Percentiles rank a stretch among this genome's conserved stretches.
Conservation (phyloP, 345 rosid species). For the Hibiscus mutabilis region DNA sequence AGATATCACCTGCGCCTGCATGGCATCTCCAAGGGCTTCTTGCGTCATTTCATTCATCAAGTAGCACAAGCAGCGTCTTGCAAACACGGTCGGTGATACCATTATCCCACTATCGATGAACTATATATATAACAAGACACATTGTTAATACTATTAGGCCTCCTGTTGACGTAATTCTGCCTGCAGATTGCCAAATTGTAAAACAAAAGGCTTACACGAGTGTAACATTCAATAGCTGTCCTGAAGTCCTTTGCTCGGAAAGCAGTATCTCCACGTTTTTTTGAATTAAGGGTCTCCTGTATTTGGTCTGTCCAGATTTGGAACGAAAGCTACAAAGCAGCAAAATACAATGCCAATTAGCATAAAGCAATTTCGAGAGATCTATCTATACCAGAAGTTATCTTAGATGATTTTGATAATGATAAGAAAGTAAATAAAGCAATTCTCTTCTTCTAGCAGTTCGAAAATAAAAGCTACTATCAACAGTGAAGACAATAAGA, state of each 20-base stretch:
- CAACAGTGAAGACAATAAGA: not conserved
- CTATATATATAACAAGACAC: constrained; percentile 20
- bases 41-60: constrained; percentile 65
- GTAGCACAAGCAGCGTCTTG: constrained; percentile 70
- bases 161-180: no score
- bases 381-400: not conserved
- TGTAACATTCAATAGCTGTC: constrained; percentile 48
- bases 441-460: not conserved
- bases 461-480: not conserved
- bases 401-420: not conserved
- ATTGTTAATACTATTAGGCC: not conserved
- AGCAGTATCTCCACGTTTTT: constrained; percentile 61
- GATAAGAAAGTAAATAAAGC: not conserved
- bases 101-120: constrained; percentile 74
- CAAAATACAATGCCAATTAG: not conserved
- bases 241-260: constrained; percentile 50
- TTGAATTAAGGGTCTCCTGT: constrained; percentile 57
- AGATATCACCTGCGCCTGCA: constrained; percentile 72
- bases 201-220: constrained; percentile 33
- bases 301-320: constrained; percentile 69
- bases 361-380: not conserved
- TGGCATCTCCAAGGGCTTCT: constrained; percentile 79
- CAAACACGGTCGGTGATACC: constrained; percentile 76
- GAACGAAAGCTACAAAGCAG: constrained; percentile 56
- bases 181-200: not conserved